Evolutionary conservation across 2,329 filamentous ascomycete genomes (phyloP).

Genomic region (Neospermospora avenae): DNA sequence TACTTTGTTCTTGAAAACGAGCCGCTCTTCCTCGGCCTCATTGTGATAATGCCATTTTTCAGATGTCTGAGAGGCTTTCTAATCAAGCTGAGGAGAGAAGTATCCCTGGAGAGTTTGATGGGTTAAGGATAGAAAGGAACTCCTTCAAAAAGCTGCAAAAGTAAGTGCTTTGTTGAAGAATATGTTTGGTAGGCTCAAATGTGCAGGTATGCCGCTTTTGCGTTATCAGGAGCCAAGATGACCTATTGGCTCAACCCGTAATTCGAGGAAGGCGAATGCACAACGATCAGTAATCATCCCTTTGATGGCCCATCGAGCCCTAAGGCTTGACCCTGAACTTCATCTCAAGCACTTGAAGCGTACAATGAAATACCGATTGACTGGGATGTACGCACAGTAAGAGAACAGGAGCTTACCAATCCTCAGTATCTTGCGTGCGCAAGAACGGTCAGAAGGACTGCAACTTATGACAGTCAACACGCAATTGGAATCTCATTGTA

Average conservation of each 20-base stretch:
- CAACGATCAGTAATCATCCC: background rate
- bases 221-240: background rate
- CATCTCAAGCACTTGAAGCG: background rate
- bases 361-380: background rate
- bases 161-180: no score
- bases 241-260: background rate
- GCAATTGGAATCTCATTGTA: background rate
- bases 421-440: background rate
- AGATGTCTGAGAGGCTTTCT: no score
- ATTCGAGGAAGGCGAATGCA: background rate
- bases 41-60: no score
- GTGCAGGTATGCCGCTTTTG: background rate
- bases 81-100: no score
- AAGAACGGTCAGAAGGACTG: background rate
- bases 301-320: background rate
- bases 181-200: no score
- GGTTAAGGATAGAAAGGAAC: no score
- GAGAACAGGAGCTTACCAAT: constrained; percentile 7
- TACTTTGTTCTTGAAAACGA: background rate
- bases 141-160: no score
- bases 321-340: background rate
- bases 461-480: background rate
- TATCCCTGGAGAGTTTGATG: no score
- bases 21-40: background rate
- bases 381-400: constrained; percentile 2